Percentiles rank a stretch among this genome's conserved stretches.
Conservation (phyloP, 208 protist genomes). For the Leishmania guyanensis region DNA sequence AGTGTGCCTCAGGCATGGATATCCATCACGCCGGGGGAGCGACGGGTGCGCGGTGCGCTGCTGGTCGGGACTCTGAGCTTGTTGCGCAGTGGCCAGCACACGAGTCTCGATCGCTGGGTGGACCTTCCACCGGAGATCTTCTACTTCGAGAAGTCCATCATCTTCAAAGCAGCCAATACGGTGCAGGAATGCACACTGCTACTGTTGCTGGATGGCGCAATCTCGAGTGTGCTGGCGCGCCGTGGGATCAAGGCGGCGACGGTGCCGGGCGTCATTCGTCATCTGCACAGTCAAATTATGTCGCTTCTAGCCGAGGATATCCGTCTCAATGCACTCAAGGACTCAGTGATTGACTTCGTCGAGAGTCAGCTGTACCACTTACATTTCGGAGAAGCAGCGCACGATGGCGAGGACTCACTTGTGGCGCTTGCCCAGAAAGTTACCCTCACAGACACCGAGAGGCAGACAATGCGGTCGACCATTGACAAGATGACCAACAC, state of each 20-base stretch:
- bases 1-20: conserved; percentile 36
- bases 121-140: conserved; percentile 71
- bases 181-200: conserved; percentile 79
- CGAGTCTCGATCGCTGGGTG: conserved; percentile 63
- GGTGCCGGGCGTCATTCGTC: conserved; percentile 44
- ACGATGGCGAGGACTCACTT: conserved; percentile 11
- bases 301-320: conserved; percentile 53
- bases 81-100: conserved; percentile 54
- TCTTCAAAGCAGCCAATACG: conserved; percentile 81
- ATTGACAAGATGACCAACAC: conserved; percentile 89
- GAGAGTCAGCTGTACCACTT: conserved; percentile 37
- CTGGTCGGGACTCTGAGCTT: conserved; percentile 60
- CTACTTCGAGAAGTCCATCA: conserved; percentile 78
- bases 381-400: conserved; percentile 5
- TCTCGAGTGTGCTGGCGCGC: conserved; percentile 63
- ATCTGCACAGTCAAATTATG: conserved; percentile 62
- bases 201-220: conserved; percentile 66
- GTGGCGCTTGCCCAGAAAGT: conserved; percentile 4
- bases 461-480: conserved; percentile 38
- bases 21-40: conserved; percentile 43
- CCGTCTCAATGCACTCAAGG: conserved; percentile 65
- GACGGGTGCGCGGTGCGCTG: conserved; percentile 62
- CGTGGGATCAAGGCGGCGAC: conserved; percentile 39
- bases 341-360: conserved; percentile 44
- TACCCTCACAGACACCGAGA: conserved; percentile 52